phyloP scores from a whole-genome alignment of 495 filamentous ascomycete genomes.

The Xylaria castorea region DNA sequence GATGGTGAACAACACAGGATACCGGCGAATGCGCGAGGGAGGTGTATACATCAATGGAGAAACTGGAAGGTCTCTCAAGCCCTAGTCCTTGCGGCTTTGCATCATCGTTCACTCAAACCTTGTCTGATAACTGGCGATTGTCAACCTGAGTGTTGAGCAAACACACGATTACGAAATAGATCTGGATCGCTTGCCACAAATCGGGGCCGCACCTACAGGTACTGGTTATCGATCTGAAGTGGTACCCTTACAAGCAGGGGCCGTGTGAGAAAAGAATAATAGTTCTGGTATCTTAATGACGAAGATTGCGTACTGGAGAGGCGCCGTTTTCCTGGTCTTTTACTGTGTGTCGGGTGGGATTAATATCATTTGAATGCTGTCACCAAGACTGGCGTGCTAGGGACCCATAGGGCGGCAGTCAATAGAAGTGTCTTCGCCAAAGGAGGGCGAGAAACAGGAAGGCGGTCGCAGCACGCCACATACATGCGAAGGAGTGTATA shows the following conservation, averaged over 20 bases:
- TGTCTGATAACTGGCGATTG: constrained; percentile 13
- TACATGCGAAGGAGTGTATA: neutral
- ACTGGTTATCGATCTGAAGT: neutral
- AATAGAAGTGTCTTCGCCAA: constrained; percentile 12
- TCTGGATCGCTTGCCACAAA: constrained; percentile 22
- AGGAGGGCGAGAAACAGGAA: neutral
- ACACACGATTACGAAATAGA: constrained; percentile 23
- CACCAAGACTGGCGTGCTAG: neutral
- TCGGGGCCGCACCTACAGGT: neutral
- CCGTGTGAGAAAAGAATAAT: constrained; percentile 12
- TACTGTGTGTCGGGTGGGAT: constrained; percentile 14
- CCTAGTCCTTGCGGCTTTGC: neutral
- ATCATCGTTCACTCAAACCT: constrained; percentile 11
- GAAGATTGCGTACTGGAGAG: constrained; percentile 19
- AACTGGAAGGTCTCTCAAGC: neutral
- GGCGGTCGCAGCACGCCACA: neutral
- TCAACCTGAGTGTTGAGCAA: constrained; percentile 15
- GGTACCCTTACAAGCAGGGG: neutral
- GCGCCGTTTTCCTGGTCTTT: neutral
- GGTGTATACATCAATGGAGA: constrained; percentile 14
- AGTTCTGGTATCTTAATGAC: constrained; percentile 30
- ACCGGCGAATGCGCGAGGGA: neutral
- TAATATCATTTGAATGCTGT: constrained; percentile 24
- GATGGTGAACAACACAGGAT: neutral
- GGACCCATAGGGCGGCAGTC: neutral